Conservation (phyloP, 2,329 filamentous ascomycete genomes). For the Penicillium sp. region DNA sequence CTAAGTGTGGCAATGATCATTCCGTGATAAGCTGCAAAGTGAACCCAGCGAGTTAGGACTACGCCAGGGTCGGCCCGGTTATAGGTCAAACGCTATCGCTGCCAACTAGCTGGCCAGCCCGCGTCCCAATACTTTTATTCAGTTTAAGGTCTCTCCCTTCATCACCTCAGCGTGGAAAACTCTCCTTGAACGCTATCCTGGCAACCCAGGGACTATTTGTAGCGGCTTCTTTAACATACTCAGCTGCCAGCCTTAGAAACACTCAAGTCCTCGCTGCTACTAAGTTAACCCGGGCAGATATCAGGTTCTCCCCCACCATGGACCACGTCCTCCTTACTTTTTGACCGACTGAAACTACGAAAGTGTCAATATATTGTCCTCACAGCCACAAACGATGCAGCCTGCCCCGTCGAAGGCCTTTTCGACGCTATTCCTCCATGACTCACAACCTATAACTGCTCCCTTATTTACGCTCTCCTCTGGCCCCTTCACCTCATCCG, state of each 20-base stretch:
- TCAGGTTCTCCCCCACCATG: slow-evolving; percentile 4
- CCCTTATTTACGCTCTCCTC: slow-evolving; percentile 4
- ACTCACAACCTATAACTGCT: background rate
- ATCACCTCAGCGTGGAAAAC: too few species aligned
- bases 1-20: too few species aligned
- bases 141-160: too few species aligned
- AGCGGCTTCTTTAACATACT: too few species aligned
- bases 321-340: slow-evolving; percentile 5
- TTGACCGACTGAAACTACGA: slow-evolving; percentile 6
- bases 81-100: too few species aligned
- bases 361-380: slow-evolving; percentile 9
- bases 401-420: slow-evolving; percentile 7
- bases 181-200: too few species aligned
- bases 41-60: too few species aligned
- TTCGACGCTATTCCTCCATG: slow-evolving; percentile 3
- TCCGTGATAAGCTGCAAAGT: too few species aligned
- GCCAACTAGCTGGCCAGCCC: too few species aligned
- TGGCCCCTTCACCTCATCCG: background rate
- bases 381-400: slow-evolving; percentile 4
- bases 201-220: too few species aligned
- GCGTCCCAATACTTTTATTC: too few species aligned
- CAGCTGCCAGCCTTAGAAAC: background rate
- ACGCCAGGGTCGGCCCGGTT: too few species aligned
- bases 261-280: slow-evolving; percentile 1
- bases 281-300: slow-evolving; percentile 1